Base-by-base conservation (phyloP, 371 early-diverging fungal genomes). In the Mortierella sp. region DNA sequence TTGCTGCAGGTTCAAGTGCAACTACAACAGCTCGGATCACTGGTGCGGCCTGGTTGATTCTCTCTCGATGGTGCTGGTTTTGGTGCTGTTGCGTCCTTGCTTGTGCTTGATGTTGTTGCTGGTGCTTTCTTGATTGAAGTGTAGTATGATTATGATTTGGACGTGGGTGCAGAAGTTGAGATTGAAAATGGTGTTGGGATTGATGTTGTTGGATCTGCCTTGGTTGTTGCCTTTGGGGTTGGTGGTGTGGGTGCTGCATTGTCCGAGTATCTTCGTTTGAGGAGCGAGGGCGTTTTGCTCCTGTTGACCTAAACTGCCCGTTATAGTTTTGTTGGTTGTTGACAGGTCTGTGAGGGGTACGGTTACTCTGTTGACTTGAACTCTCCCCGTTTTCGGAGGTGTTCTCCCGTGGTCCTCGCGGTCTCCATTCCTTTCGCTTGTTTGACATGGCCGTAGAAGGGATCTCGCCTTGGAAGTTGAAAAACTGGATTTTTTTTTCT, bases 391-490 rank as follows among this genome's bases (percentile, higher is more conserved):
- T 21, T 24, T 68, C 24, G 24, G 38, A 4, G 7, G 11, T 24
- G 14, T 24, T 38, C 68, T 38, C 41, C 41, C 68, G 68, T 68
- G 38, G 68, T 11, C 68, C 68, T 41, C 68, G 68, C 24, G 68
- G 38, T 10, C 43, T 38, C 68, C 68, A 68, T 68, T 68, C 68
- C 68, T 68, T 68, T 68, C 68, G 68, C 68, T 68, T 68, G 68
- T 38, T 38, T 24, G 68, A 68, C 68, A 68, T 68, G 18, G 68
- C 41, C 24, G 35, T 35, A 7, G 21, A 18, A 8, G 43, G 11
- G 68, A 68, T 68, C 68, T 68, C 43, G 4, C 24, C 35, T 68
- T 4, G 24, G 10, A 68, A 10, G 21, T 3, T 10, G 27, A 3
- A 2, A 24, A 21, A 8, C 12, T 8, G 16, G 68, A 35, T 6